Conservation (phyloP, 2,329 filamentous ascomycete genomes). For the Arthrobotrys sphaeroides region DNA sequence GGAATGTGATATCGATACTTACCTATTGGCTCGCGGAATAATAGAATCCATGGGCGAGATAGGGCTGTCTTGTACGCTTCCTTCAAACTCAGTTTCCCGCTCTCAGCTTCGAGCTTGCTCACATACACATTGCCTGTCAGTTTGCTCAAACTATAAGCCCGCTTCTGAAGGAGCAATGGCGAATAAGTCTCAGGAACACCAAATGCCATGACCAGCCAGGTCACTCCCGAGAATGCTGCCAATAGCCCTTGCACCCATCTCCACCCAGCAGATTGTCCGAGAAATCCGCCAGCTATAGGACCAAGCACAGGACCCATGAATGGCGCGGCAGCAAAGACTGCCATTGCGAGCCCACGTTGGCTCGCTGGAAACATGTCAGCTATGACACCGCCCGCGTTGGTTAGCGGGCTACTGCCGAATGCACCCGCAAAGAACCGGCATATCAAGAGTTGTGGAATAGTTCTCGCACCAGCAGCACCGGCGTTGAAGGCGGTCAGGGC, state of each 20-base stretch:
- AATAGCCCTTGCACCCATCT: constrained; percentile 74
- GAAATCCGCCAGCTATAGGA: constrained; percentile 75
- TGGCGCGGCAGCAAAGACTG: constrained; percentile 73
- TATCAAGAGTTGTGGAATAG: constrained; percentile 71
- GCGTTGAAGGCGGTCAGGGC: constrained; percentile 71
- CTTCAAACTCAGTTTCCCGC: constrained; percentile 63
- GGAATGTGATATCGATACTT: neutral
- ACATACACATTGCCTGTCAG: constrained; percentile 68
- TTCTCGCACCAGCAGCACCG: constrained; percentile 68
- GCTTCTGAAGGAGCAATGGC: constrained; percentile 67
- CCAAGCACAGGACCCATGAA: constrained; percentile 73
- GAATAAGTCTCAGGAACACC: constrained; percentile 71
- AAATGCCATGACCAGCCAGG: constrained; percentile 68
- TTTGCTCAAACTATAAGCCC: constrained; percentile 66
- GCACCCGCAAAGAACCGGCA: constrained; percentile 73
- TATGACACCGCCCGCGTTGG: constrained; percentile 71
- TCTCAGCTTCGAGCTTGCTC: constrained; percentile 65
- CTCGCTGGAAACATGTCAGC: constrained; percentile 70
- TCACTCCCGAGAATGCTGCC: constrained; percentile 70
- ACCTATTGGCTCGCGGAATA: constrained; percentile 74
- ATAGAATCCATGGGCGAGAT: constrained; percentile 73
- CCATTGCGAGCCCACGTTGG: constrained; percentile 69
- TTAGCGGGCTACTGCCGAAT: constrained; percentile 71
- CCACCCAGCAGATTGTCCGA: constrained; percentile 72
- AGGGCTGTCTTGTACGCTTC: constrained; percentile 69